Base-by-base conservation (phyloP, 2,329 filamentous ascomycete species). In the Arthrinium phaeospermum region DNA sequence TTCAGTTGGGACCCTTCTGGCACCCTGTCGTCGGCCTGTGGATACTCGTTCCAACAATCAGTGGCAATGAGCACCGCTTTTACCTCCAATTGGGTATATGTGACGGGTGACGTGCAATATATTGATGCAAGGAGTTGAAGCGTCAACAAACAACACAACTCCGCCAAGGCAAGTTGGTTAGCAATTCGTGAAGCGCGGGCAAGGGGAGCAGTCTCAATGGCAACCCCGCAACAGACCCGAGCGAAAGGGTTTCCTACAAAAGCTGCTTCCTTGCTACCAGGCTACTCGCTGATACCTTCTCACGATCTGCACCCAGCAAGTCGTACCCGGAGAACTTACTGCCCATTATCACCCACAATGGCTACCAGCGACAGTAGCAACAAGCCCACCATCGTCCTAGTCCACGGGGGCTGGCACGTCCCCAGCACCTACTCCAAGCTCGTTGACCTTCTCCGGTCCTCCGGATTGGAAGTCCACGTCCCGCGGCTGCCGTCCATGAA, bases 401-500 rank as follows among this genome's bases (percentile, higher is more conserved):
- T 76, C 22, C 68, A 71, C 45, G 75, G 74, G 0, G 75, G 68
- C 27, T 77, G 74, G 71, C 75, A 77, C 34, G 44, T 69, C 8
- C 75, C 76, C 4, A 45, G 72, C 7, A 69, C 53, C 69, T 77
- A 75, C 27, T 30, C 70, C 3, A 74, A 74, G 57, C 70, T 77
- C 5, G 24, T 34, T 0, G 61, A 10, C 3, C 61, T 70, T 4
- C 74, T 76, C n/a, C 37, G 71, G 27, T 46, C 71, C 0, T 44
- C 61, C 2, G 74, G 74, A 4, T 74, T 72, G 8, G 76, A 77
- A n/a, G 73, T 76, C 1, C 73, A 76, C 46, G 10, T 74, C 1
- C 76, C 74, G 4, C 71, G 53, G 0, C 72, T 76, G 7, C 75
- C 72, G 0, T 74, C 75, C 3, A 41, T 51, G 1, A 75, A 77